A percentile compares a stretch with the other conserved stretches of the same genome.
Evolutionary conservation across 148 eudicot genomes (phyloP).

Genomic region (Camellia granthamiana): DNA sequence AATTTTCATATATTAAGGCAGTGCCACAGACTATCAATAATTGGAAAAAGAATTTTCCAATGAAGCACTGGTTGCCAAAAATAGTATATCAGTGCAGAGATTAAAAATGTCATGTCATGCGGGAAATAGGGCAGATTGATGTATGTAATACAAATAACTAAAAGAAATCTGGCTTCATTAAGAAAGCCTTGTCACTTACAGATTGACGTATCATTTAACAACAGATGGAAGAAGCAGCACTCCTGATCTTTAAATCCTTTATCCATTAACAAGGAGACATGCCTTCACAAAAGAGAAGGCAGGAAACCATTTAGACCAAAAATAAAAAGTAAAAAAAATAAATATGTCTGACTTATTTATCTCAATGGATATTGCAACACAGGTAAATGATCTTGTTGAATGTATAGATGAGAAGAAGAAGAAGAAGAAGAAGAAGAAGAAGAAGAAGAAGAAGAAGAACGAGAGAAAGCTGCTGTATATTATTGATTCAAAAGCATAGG

Average conservation of each 20-base stretch:
- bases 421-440: too few relatives aligned
- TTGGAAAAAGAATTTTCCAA: not conserved
- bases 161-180: not conserved
- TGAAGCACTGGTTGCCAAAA: too few relatives aligned
- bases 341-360: not conserved
- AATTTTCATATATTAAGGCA: not conserved
- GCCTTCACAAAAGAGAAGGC: conserved; percentile 33
- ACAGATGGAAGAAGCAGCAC: conserved; percentile 78
- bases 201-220: conserved; percentile 76
- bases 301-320: not conserved
- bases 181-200: conserved; percentile 40
- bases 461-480: too few relatives aligned
- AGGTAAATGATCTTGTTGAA: not conserved
- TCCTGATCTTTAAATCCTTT: conserved; percentile 65
- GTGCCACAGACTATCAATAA: not conserved
- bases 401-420: too few relatives aligned
- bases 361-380: not conserved
- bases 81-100: too few relatives aligned
- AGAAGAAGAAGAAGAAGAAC: too few relatives aligned
- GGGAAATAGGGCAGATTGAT: not conserved
- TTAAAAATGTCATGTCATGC: too few relatives aligned
- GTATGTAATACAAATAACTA: not conserved
- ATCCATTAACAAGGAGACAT: conserved; percentile 51
- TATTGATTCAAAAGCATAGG: too few relatives aligned
- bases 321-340: not conserved